Evolutionary conservation across 2,329 filamentous ascomycete species (phyloP).

Genomic region (Colletotrichum ledebouriae): DNA sequence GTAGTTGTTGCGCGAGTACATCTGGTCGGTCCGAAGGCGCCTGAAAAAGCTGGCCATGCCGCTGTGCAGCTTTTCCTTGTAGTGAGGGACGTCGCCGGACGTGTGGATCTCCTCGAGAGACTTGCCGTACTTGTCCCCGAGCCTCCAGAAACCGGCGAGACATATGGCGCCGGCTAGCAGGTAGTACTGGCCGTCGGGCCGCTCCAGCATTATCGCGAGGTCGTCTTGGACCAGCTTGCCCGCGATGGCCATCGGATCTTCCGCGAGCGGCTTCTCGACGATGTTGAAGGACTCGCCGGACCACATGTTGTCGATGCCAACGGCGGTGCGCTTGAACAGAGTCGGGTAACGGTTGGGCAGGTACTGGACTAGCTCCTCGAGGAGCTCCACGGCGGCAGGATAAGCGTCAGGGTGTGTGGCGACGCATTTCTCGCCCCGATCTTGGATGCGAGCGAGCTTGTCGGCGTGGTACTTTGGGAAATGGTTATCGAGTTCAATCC

Average conservation of each 20-base stretch:
- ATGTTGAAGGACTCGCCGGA: constrained; percentile 82
- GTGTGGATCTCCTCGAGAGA: constrained; percentile 83
- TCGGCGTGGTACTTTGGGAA: constrained; percentile 79
- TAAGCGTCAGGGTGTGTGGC: constrained; percentile 77
- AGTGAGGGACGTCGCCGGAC: constrained; percentile 80
- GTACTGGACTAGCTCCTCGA: constrained; percentile 80
- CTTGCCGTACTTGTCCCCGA: constrained; percentile 87
- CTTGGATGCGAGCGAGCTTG: constrained; percentile 76
- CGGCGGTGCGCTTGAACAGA: constrained; percentile 73
- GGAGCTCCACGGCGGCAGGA: constrained; percentile 79
- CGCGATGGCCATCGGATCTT: constrained; percentile 84
- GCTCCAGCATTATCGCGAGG: constrained; percentile 86
- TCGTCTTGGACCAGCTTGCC: constrained; percentile 85
- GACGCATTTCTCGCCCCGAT: constrained; percentile 77
- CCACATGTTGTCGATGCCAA: constrained; percentile 77
- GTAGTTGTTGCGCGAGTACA: constrained; percentile 81
- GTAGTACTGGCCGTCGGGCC: constrained; percentile 82
- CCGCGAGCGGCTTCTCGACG: constrained; percentile 70
- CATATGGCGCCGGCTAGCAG: constrained; percentile 82
- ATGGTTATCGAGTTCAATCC: constrained; percentile 89
- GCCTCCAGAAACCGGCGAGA: constrained; percentile 85
- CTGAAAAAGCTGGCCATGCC: constrained; percentile 88
- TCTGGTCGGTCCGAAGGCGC: constrained; percentile 75
- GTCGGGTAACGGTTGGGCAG: constrained; percentile 81
- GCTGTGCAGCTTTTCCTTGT: constrained; percentile 77